Conservation (phyloP, 495 filamentous ascomycete genomes). For the Aspergillus avenaceus region DNA sequence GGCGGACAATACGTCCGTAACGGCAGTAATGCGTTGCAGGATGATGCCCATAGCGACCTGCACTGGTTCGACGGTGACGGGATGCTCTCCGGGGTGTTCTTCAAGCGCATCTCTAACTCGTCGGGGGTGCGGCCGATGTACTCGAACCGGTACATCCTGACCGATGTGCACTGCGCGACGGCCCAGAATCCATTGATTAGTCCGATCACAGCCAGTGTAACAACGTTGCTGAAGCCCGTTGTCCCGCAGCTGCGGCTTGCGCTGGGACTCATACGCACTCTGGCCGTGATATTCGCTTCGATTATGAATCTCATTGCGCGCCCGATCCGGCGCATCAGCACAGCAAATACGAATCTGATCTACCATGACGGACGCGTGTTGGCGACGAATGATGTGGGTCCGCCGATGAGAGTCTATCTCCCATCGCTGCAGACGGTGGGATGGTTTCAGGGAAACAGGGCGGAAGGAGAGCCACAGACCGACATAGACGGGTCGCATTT, state of each 20-base stretch:
- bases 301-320: constrained; percentile 52
- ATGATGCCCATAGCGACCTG: constrained; percentile 49
- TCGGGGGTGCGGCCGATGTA: constrained; percentile 49
- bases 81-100: constrained; percentile 62
- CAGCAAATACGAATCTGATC: constrained; percentile 58
- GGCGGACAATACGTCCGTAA: constrained; percentile 68
- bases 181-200: constrained; percentile 36
- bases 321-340: constrained; percentile 57
- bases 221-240: constrained; percentile 52
- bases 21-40: constrained; percentile 62
- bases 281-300: constrained; percentile 41
- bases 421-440: constrained; percentile 59
- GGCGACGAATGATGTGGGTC: constrained; percentile 64
- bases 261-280: constrained; percentile 43
- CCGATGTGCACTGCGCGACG: constrained; percentile 54
- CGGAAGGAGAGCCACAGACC: constrained; percentile 39
- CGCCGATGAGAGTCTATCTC: constrained; percentile 57
- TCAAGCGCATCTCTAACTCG: constrained; percentile 29
- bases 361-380: constrained; percentile 64
- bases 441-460: constrained; percentile 57
- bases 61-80: constrained; percentile 74
- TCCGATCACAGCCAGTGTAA: constrained; percentile 57
- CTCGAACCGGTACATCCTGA: constrained; percentile 60
- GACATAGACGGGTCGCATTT: constrained; percentile 29
- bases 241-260: constrained; percentile 39